phyloP scores from a whole-genome alignment of 1,139 yeast genomes.

The Taiozyma sp. region DNA sequence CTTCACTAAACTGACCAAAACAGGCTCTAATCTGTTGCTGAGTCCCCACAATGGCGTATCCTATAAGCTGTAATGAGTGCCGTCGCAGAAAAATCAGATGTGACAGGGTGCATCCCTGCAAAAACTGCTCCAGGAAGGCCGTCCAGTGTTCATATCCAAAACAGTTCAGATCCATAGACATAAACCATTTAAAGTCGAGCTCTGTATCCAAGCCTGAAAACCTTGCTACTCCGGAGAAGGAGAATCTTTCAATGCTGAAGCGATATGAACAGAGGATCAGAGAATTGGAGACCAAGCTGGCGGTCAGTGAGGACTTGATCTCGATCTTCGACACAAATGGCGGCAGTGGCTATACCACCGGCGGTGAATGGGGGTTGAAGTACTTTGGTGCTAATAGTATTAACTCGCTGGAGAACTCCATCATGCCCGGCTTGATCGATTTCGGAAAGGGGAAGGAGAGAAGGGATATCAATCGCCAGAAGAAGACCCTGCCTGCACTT shows the following conservation, averaged over 20 bases:
- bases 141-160: conserved; percentile 17
- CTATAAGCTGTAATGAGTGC: conserved; percentile 21
- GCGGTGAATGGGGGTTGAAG: background rate
- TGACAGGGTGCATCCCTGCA: conserved; percentile 12
- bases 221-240: background rate
- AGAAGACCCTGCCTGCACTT: conserved; percentile 10
- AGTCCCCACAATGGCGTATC: conserved; percentile 10
- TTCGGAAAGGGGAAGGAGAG: background rate
- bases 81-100: conserved; percentile 22
- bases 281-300: conserved; percentile 15
- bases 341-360: background rate
- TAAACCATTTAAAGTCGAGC: conserved; percentile 9
- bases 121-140: conserved; percentile 10
- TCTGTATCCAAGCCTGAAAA: background rate
- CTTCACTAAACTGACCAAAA: too few relatives aligned
- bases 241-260: background rate
- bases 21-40: background rate
- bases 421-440: conserved; percentile 1
- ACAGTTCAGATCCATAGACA: conserved; percentile 19
- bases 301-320: conserved; percentile 14
- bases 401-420: conserved; percentile 7
- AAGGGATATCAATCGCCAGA: conserved; percentile 2
- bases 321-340: conserved; percentile 20
- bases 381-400: conserved; percentile 13
- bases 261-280: conserved; percentile 7